Conservation (phyloP, 345 rosid genomes). For the Cochlearia excelsa region DNA sequence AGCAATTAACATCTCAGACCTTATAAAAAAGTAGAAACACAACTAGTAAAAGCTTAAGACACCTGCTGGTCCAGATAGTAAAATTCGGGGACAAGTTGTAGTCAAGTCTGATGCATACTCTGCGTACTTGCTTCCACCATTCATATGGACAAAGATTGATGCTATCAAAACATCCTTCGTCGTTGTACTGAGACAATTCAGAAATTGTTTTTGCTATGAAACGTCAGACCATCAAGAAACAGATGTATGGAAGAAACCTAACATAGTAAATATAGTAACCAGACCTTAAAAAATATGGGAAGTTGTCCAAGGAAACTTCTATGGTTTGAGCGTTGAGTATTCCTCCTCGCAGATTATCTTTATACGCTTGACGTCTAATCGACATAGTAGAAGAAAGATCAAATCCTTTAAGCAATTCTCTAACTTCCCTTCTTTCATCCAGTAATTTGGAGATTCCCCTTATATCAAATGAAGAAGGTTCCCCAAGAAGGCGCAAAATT, state of each 20-base stretch:
- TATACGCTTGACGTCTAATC: slow-evolving; percentile 60
- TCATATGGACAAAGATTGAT: slow-evolving; percentile 74
- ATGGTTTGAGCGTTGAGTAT: slow-evolving; percentile 57
- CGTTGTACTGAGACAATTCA: slow-evolving; percentile 57
- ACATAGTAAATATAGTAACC: slow-evolving; percentile 20
- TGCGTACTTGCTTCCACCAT: slow-evolving; percentile 59
- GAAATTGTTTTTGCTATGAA: slow-evolving; percentile 18
- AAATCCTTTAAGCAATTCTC: slow-evolving; percentile 48
- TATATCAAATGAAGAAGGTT: slow-evolving; percentile 54
- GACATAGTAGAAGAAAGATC: slow-evolving; percentile 51
- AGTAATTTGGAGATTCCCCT: slow-evolving; percentile 57
- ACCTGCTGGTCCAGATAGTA: slow-evolving; percentile 98
- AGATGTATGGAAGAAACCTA: slow-evolving; percentile 7
- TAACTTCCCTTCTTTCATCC: slow-evolving; percentile 58
- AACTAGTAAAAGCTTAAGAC: slow-evolving; percentile 5
- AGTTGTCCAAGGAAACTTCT: slow-evolving; percentile 72
- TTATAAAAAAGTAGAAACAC: slow-evolving; percentile 8
- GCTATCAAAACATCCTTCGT: slow-evolving; percentile 83
- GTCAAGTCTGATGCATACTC: slow-evolving; percentile 75
- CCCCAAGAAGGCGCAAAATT: slow-evolving; percentile 57
- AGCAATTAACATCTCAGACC: not conserved
- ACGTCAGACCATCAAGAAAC: slow-evolving; percentile 5
- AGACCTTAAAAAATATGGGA: slow-evolving; percentile 93
- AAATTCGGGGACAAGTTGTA: slow-evolving; percentile 73
- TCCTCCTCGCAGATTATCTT: slow-evolving; percentile 68